A percentile compares a stretch with the other conserved stretches of the same genome.
Conservation (phyloP, 2,329 filamentous ascomycete genomes). For the Neoarthrinium moseri region DNA sequence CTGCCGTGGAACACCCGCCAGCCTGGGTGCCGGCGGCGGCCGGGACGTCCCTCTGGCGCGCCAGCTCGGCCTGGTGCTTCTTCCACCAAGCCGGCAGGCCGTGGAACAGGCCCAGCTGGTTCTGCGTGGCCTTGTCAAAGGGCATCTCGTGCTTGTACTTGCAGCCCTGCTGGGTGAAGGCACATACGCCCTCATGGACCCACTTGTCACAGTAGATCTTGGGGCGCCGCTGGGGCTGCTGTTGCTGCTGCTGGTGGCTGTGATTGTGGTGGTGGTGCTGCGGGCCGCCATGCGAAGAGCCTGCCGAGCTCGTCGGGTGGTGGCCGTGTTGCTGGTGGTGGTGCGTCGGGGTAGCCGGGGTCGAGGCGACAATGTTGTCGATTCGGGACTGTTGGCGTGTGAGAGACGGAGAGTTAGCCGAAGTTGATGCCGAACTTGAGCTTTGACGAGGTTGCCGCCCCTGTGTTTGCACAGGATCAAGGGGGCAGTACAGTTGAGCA, state of each 20-base stretch:
- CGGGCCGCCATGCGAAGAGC: background rate
- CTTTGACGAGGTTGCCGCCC: background rate
- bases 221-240: slow-evolving; percentile 21
- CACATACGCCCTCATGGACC: slow-evolving; percentile 82
- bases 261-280: slow-evolving; percentile 1
- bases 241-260: slow-evolving; percentile 6
- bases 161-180: slow-evolving; percentile 83
- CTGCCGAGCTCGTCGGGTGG: background rate
- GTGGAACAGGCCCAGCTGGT: slow-evolving; percentile 68
- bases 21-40: too few relatives aligned
- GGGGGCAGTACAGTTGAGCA: background rate
- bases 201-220: slow-evolving; percentile 89
- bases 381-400: slow-evolving; percentile 29
- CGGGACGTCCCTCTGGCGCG: slow-evolving; percentile 27
- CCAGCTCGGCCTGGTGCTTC: slow-evolving; percentile 48
- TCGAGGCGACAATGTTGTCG: slow-evolving; percentile 35
- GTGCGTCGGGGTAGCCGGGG: slow-evolving; percentile 21
- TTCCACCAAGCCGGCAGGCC: slow-evolving; percentile 62
- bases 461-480: slow-evolving; percentile 5
- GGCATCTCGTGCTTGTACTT: slow-evolving; percentile 93
- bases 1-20: too few relatives aligned
- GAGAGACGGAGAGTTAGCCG: slow-evolving; percentile 13
- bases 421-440: background rate
- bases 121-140: slow-evolving; percentile 61
- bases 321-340: background rate